These are phyloP conservation scores for Gentiana macrophylla DNA, from an alignment of 257 asterid species.

Conservation along the genomic window DNA sequence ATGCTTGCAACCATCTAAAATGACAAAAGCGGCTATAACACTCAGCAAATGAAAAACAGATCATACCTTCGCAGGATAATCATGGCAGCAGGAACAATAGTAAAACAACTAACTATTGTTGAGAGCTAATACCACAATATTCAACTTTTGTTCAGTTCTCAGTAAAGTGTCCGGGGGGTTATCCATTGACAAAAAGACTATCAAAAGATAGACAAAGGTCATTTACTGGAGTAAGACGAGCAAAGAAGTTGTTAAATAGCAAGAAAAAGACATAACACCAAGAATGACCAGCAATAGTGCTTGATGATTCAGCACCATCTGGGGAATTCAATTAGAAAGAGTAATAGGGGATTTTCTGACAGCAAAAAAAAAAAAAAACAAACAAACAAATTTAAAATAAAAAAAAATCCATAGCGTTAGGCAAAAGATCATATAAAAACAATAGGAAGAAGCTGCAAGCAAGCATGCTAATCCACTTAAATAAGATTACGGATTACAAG, in stretches of 20 bases:
- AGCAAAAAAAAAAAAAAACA: neutral
- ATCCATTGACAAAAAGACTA: neutral
- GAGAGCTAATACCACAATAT: neutral
- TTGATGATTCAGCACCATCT: too few relatives aligned
- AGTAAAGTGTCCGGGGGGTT: neutral
- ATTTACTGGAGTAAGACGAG: neutral
- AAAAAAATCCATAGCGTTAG: neutral
- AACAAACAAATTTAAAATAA: neutral
- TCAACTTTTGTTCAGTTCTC: neutral
- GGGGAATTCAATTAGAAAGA: neutral
- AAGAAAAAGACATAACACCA: too few relatives aligned
- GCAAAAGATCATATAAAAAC: neutral
- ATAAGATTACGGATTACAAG: neutral
- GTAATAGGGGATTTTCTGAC: neutral
- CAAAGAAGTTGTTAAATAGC: too few relatives aligned
- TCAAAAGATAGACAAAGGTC: neutral
- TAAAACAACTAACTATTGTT: neutral
- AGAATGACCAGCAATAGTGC: too few relatives aligned
- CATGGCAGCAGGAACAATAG: neutral
- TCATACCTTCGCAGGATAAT: neutral
- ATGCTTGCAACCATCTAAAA: slow-evolving; percentile 69
- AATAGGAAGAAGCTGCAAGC: neutral
- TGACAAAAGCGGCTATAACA: slow-evolving; percentile 7
- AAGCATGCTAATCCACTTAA: neutral
- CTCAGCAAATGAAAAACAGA: neutral